Evolutionary conservation across 2,329 filamentous ascomycete species (phyloP).

Genomic region (Talaromyces funiculosus): DNA sequence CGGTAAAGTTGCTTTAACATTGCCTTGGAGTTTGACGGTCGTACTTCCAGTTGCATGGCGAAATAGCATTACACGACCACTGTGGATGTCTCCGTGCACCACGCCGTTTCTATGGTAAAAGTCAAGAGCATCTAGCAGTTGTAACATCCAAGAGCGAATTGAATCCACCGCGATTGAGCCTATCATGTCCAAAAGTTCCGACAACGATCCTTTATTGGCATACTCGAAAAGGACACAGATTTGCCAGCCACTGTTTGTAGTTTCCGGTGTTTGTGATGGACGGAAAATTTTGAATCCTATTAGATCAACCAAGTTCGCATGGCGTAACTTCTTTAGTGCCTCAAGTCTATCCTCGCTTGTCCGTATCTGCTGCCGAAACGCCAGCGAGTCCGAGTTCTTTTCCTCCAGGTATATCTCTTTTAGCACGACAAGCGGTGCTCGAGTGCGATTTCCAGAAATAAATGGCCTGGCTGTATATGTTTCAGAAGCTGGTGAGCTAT

Average conservation of each 20-base stretch:
- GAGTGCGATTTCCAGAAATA: slow-evolving; percentile 49
- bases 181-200: slow-evolving; percentile 74
- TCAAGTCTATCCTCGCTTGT: slow-evolving; percentile 72
- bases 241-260: slow-evolving; percentile 54
- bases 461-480: slow-evolving; percentile 65
- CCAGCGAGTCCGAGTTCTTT: slow-evolving; percentile 52
- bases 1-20: slow-evolving; percentile 48
- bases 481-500: slow-evolving; percentile 60
- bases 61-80: slow-evolving; percentile 72
- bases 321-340: slow-evolving; percentile 65
- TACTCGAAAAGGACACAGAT: slow-evolving; percentile 70
- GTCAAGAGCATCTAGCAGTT: slow-evolving; percentile 80
- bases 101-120: slow-evolving; percentile 82
- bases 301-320: slow-evolving; percentile 71
- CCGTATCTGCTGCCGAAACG: slow-evolving; percentile 71
- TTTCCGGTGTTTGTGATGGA: slow-evolving; percentile 35
- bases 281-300: slow-evolving; percentile 76
- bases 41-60: slow-evolving; percentile 63
- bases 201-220: slow-evolving; percentile 74
- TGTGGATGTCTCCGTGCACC: slow-evolving; percentile 75
- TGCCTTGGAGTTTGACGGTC: slow-evolving; percentile 50
- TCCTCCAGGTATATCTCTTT: slow-evolving; percentile 63
- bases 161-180: slow-evolving; percentile 68
- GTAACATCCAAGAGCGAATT: slow-evolving; percentile 83
- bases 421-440: slow-evolving; percentile 60